Conservation (phyloP, 306 rosid species). For the Prinsepia uniflora region DNA sequence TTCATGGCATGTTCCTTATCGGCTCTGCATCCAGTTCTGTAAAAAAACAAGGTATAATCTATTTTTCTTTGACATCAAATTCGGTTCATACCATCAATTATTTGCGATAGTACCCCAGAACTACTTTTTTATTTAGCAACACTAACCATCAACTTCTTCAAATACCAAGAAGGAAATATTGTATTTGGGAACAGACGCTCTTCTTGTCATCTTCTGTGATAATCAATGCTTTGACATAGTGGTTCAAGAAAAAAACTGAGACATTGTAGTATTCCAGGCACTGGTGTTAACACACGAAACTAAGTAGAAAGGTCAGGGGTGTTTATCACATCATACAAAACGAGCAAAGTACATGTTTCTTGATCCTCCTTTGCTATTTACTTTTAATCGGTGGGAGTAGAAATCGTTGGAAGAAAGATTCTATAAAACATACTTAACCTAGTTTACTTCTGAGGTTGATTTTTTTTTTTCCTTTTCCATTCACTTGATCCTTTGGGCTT, state of each 20-base stretch:
- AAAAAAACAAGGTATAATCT: constrained; percentile 80
- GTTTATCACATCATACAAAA: neutral
- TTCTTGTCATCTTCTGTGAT: neutral
- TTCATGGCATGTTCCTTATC: constrained; percentile 96
- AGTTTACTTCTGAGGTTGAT: neutral
- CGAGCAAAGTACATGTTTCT: neutral
- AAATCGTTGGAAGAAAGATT: neutral
- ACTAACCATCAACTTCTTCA: neutral
- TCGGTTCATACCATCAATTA: neutral
- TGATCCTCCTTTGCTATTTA: neutral
- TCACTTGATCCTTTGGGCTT: neutral
- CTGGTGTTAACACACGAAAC: neutral
- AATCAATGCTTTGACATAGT: neutral
- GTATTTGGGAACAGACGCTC: neutral
- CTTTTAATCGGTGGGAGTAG: neutral
- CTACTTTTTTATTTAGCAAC: neutral
- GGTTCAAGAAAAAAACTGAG: neutral
- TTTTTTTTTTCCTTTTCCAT: neutral
- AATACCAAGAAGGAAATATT: neutral
- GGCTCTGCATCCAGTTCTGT: constrained; percentile 89
- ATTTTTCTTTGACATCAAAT: constrained; percentile 18
- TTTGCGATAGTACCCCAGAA: neutral
- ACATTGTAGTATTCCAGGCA: neutral
- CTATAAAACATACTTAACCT: neutral
- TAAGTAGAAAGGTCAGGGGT: neutral